Conservation (phyloP, 495 filamentous ascomycete species). For the Hypoxylon subgilvum region DNA sequence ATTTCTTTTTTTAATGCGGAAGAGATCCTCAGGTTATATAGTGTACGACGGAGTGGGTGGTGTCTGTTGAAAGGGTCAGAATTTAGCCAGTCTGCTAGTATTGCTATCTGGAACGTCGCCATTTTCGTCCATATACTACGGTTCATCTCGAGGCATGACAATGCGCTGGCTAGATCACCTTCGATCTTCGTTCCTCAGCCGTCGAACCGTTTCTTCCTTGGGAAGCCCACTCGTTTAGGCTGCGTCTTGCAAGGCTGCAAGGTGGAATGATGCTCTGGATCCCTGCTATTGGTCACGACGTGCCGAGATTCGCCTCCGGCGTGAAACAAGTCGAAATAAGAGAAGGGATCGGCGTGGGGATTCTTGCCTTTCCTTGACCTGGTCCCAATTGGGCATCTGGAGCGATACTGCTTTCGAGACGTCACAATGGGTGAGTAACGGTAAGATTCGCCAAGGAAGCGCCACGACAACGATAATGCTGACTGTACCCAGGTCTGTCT, state of each 20-base stretch:
- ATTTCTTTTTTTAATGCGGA: slow-evolving; percentile 10
- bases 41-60: slow-evolving; percentile 14
- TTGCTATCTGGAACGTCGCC: not conserved
- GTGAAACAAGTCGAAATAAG: slow-evolving; percentile 16
- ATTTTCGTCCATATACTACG: slow-evolving; percentile 12
- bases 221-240: slow-evolving; percentile 17
- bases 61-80: slow-evolving; percentile 6
- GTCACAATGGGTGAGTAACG: slow-evolving; percentile 36
- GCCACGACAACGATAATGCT: slow-evolving; percentile 36
- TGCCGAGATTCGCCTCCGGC: slow-evolving; percentile 34
- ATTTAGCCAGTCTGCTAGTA: slow-evolving; percentile 23
- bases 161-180: slow-evolving; percentile 8
- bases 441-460: slow-evolving; percentile 29
- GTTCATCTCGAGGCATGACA: not conserved
- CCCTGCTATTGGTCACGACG: slow-evolving; percentile 23
- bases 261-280: slow-evolving; percentile 25
- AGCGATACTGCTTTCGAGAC: slow-evolving; percentile 32
- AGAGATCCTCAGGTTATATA: slow-evolving; percentile 29
- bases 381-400: slow-evolving; percentile 24
- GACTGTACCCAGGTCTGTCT: slow-evolving; percentile 28
- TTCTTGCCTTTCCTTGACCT: slow-evolving; percentile 23
- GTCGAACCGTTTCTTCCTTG: slow-evolving; percentile 8
- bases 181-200: slow-evolving; percentile 13
- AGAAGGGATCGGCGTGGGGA: slow-evolving; percentile 21
- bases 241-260: slow-evolving; percentile 30